Base-by-base conservation (phyloP, 495 filamentous ascomycete species). In the Penicillium desertorum region DNA sequence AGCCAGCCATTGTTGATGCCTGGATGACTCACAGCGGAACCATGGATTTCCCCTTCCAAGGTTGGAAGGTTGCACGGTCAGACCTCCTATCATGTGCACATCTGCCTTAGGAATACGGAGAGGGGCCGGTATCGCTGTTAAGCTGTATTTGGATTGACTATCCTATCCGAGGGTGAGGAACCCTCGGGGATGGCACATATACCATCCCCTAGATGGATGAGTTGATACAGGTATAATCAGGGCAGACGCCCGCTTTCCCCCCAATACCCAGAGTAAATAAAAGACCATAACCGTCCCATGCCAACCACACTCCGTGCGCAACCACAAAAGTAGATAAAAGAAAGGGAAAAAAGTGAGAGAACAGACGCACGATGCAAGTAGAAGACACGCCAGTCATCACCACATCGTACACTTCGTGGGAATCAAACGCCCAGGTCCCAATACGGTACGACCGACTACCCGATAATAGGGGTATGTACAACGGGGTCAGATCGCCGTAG, bases 301-400 rank as follows among this genome's bases (percentile, higher is more conserved):
- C 64, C 73, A 60, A 65, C 59, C 70, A 63, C 70, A 71, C 73
- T 74, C 73, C 73, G 54, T 69, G 57, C 61, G 64, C 56, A 60
- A 66, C 55, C 49, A 32, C 58, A 61, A 56, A 59, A 54, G 62
- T 50, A 48, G 48, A 53, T 32, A 56, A 53, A 54, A 46, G 42
- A 57, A 43, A 63, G 51, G 50, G 50, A 52, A 51, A 59, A 62
- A 19, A 62, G 45, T 56, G 56, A 60, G 17, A 43, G 45, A 58
- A 57, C 46, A 55, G 47, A 52, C 51, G 52, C 54, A 57, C 42
- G 60, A 61, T 54, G 57, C 30, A 60, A 46, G 62, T 43, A 64
- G 49, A 48, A 46, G 60, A 56, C 53, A 36, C 32, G 44, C 53
- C 53, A 44, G 52, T 54, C 42, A 62, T 62, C 61, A 56, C 67